Evolutionary conservation across 306 rosid species (phyloP).

Genomic region (Trifolium dubium): DNA sequence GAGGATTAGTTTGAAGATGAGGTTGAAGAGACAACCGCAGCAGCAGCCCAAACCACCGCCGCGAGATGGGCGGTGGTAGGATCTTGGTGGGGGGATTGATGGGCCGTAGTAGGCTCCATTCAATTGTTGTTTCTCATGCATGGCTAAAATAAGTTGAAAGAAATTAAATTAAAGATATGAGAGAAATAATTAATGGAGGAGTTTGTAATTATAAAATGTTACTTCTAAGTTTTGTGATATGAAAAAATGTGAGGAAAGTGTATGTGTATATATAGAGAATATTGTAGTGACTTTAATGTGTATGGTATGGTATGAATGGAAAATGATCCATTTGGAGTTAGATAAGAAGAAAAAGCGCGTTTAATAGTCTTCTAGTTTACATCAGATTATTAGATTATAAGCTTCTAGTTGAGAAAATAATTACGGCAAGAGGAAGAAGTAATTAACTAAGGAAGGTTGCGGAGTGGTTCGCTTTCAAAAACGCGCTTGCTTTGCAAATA

Average conservation of each 20-base stretch:
- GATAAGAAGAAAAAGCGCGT: neutral
- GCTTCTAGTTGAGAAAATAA: neutral
- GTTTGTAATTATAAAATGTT: neutral
- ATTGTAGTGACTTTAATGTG: neutral
- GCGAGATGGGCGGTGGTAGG: constrained; percentile 60
- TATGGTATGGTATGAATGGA: constrained; percentile 1
- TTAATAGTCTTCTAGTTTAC: too few relatives aligned
- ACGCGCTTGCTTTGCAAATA: constrained; percentile 40
- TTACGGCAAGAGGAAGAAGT: neutral
- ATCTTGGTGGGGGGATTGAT: constrained; percentile 59
- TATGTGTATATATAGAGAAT: neutral
- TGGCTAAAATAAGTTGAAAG: constrained; percentile 9
- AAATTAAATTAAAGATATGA: neutral
- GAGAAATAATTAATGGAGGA: neutral
- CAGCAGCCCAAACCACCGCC: constrained; percentile 34
- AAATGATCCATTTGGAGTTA: neutral
- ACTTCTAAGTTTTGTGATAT: neutral
- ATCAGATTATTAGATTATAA: too few relatives aligned
- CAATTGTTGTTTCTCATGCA: constrained; percentile 58
- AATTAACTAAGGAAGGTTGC: too few relatives aligned
- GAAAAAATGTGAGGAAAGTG: neutral
- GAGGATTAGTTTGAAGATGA: constrained; percentile 47
- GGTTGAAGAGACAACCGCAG: constrained; percentile 47
- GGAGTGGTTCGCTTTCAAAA: neutral
- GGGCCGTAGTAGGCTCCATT: constrained; percentile 94